phyloP scores from a whole-genome alignment of 371 early-diverging fungal species.

The Blakeslea trispora region DNA sequence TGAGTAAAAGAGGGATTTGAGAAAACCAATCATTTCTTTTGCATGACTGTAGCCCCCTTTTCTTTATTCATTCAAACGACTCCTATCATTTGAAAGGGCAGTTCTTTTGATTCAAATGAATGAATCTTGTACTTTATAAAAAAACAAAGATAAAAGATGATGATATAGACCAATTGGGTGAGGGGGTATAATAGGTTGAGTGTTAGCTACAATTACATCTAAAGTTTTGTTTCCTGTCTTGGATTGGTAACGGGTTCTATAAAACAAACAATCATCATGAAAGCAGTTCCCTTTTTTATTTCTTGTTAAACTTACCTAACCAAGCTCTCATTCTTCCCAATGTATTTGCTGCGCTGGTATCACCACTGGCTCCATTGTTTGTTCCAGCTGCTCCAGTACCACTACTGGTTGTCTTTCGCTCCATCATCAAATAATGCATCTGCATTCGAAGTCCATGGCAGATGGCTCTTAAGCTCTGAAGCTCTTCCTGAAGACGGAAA shows the following conservation, averaged over 20 bases:
- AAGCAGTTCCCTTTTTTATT: neutral
- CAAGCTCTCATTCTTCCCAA: conserved; percentile 30
- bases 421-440: conserved; percentile 67
- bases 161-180: too few species aligned
- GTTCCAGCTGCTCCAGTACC: conserved; percentile 2
- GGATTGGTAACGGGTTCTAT: conserved; percentile 24
- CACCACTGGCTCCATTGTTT: neutral
- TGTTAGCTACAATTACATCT: too few species aligned
- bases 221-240: conserved; percentile 47
- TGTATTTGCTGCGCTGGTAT: conserved; percentile 7
- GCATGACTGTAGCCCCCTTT: too few species aligned
- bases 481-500: conserved; percentile 68
- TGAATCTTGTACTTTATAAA: too few species aligned
- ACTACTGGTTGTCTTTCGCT: conserved; percentile 35
- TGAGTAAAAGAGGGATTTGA: too few species aligned
- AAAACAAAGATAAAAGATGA: neutral
- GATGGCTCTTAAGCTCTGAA: conserved; percentile 62
- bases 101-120: too few species aligned
- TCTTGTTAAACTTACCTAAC: conserved; percentile 27
- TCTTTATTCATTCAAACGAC: too few species aligned
- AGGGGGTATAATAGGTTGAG: too few species aligned
- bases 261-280: neutral
- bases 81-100: too few species aligned
- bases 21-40: too few species aligned
- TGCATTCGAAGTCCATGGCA: conserved; percentile 72